Base-by-base conservation (phyloP, 495 filamentous ascomycete species). In the Terfezia boudieri region DNA sequence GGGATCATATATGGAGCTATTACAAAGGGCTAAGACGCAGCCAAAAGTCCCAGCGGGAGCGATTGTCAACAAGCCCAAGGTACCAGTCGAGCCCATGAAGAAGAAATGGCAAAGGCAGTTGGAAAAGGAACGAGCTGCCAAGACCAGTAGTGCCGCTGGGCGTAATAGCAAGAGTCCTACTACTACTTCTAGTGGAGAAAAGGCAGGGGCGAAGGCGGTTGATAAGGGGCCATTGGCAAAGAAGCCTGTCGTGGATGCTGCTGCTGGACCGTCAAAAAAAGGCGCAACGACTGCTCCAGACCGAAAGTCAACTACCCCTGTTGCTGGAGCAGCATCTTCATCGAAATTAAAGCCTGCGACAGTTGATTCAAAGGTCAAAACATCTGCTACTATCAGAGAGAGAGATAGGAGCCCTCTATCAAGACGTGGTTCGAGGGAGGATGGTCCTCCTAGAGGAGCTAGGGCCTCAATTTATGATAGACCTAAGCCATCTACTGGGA, bases 61-160 rank as follows among this genome's bases (percentile, higher is more conserved):
- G 43, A 65, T 65, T 23, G 61, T 59, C 12, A 62, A 65, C 32
- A 65, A 65, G 43, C 59, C 53, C 16, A 54, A 59, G 20, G 56
- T 59, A 1, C 59, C 61, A 26, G 58, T 61, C n/a, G 58, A 62
- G 37, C 12, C 12, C 4, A 55, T 61, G 14, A 58, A 65, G 49
- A 64, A 61, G 37, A 55, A 60, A 43, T 64, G 62, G 62, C 61
- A 64, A 53, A 61, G 59, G 53, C 61, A 61, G 50, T 37, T 64
- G 32, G 61, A 64, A 38, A 61, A 61, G 8, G 53, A 58, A 52
- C 52, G 57, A 14, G 60, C 60, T 12, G 57, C 52, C 35, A 64
- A 64, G 43, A 22, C 23, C 3, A 54, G 62, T 23, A 49, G 46
- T 23, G 56, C 23, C 11, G 54, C 46, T 54, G 51, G 51, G 22